These are phyloP conservation scores for Ambrosiella beaveri DNA, from an alignment of 2,329 filamentous ascomycete species.

Conservation along the genomic window DNA sequence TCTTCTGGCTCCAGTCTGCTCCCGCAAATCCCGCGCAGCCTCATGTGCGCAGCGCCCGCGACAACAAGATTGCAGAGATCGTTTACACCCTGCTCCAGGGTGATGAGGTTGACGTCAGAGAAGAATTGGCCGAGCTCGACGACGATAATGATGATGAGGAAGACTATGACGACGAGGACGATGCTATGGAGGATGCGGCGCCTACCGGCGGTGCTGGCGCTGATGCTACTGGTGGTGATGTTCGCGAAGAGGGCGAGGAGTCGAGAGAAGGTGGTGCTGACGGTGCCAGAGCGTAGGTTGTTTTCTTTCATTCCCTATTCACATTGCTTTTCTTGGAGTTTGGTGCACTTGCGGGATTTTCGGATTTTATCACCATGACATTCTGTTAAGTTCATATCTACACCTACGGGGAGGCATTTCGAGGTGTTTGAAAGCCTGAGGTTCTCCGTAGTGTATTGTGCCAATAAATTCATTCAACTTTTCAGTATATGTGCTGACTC, in stretches of 20 bases:
- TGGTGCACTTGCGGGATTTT: background rate
- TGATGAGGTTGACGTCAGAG: constrained; percentile 65
- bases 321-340: background rate
- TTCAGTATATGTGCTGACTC: background rate
- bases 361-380: background rate
- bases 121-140: constrained; percentile 47
- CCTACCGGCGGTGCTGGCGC: constrained; percentile 67
- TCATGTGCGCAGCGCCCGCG: constrained; percentile 67
- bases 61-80: constrained; percentile 74
- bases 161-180: constrained; percentile 47
- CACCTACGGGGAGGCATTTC: background rate
- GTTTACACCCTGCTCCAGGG: constrained; percentile 74
- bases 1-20: constrained; percentile 91
- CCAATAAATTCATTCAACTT: background rate
- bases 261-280: constrained; percentile 87
- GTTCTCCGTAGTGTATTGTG: background rate
- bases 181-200: constrained; percentile 16
- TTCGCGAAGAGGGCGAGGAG: constrained; percentile 75
- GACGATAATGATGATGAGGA: constrained; percentile 41
- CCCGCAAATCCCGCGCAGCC: constrained; percentile 53
- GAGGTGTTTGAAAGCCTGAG: background rate
- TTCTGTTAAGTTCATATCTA: background rate
- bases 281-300: constrained; percentile 98
- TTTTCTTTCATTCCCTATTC: background rate
- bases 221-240: constrained; percentile 76